A percentile compares a stretch with the other conserved stretches of the same genome.
These are phyloP conservation scores for Dillenia suffruticosa DNA, from an alignment of 164 flowering plant genomes.

Conservation along the genomic window DNA sequence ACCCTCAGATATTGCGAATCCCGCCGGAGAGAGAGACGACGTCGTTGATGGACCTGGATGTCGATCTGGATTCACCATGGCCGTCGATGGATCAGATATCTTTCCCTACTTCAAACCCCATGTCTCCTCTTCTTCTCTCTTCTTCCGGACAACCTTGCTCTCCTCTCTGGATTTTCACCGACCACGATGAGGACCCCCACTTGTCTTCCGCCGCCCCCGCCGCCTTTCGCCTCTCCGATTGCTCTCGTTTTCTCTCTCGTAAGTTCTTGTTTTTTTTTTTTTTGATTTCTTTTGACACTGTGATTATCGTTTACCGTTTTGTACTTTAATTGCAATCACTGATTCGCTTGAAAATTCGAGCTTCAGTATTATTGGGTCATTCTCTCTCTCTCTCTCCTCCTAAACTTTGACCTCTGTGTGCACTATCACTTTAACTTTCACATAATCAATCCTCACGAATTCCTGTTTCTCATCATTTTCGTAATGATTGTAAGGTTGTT, in stretches of 20 bases:
- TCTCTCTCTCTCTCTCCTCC: neutral
- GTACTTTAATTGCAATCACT: neutral
- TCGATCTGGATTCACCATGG: constrained; percentile 52
- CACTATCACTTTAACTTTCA: neutral
- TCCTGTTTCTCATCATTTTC: too few species aligned
- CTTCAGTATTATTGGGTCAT: neutral
- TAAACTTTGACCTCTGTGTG: neutral
- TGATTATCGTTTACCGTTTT: neutral
- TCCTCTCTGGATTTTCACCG: constrained; percentile 76
- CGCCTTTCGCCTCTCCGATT: constrained; percentile 20
- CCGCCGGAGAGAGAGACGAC: neutral
- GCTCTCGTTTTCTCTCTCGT: constrained; percentile 26
- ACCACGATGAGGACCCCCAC: constrained; percentile 28
- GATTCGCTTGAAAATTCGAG: neutral
- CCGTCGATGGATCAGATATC: constrained; percentile 55
- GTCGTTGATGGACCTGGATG: constrained; percentile 52
- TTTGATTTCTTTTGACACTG: neutral
- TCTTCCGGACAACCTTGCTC: constrained; percentile 60
- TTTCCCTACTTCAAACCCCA: constrained; percentile 28
- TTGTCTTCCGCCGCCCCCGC: constrained; percentile 3
- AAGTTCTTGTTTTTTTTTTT: constrained; percentile 9
- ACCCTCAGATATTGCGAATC: too few species aligned
- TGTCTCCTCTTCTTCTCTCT: constrained; percentile 25
- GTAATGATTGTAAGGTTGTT: too few species aligned
- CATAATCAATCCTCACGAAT: too few species aligned